Conservation (phyloP, 768 basidiomycete genomes). For the Mycena sanguinolenta region DNA sequence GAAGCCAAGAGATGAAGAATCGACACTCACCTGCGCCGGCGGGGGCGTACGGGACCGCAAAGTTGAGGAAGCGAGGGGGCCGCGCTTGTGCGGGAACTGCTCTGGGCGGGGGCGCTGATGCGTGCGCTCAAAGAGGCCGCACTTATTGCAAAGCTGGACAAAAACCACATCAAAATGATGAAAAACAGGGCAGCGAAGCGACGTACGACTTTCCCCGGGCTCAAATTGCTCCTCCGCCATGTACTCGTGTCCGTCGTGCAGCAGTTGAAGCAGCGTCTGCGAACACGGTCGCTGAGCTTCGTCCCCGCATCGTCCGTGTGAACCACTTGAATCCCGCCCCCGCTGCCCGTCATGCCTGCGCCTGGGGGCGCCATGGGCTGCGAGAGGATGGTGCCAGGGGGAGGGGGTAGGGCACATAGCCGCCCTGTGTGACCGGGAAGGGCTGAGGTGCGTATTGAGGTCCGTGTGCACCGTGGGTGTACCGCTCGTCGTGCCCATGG, state of each 20-base stretch:
- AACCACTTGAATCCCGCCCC: slow-evolving; percentile 42
- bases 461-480: no score
- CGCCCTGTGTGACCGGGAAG: slow-evolving; percentile 21
- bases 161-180: slow-evolving; percentile 34
- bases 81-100: slow-evolving; percentile 85
- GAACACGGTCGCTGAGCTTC: slow-evolving; percentile 82
- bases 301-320: slow-evolving; percentile 86
- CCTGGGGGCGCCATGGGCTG: slow-evolving; percentile 32
- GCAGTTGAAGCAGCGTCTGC: slow-evolving; percentile 86
- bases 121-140: slow-evolving; percentile 85
- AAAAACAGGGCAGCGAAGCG: no score
- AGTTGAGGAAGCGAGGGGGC: slow-evolving; percentile 69
- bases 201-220: slow-evolving; percentile 80
- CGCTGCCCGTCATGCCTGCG: slow-evolving; percentile 17
- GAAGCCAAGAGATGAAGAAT: no score
- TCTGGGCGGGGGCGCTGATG: slow-evolving; percentile 84
- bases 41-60: slow-evolving; percentile 67
- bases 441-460: slow-evolving; percentile 29
- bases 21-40: slow-evolving; percentile 32
- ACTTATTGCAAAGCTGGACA: slow-evolving; percentile 73
- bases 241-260: slow-evolving; percentile 88
- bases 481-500: no score
- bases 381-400: slow-evolving; percentile 43
- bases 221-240: slow-evolving; percentile 82
- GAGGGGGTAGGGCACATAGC: slow-evolving; percentile 33